phyloP scores from a whole-genome alignment of 2,329 filamentous ascomycete species.

The Aspergillus tamarii region DNA sequence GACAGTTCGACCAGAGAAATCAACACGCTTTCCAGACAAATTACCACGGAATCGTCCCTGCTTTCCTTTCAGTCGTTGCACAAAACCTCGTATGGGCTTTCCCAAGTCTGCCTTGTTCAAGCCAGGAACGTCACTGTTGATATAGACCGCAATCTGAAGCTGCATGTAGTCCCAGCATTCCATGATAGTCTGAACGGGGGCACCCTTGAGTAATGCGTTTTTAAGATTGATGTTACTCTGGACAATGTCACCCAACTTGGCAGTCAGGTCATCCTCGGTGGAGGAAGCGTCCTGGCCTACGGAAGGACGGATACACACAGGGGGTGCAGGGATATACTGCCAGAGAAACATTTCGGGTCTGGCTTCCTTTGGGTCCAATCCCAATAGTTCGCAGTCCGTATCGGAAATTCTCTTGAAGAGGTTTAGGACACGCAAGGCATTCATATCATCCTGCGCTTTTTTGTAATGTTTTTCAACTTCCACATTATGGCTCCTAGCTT shows the following conservation, averaged over 20 bases:
- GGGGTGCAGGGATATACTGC: constrained; percentile 93
- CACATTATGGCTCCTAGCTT: constrained; percentile 74
- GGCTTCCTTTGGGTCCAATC: constrained; percentile 82
- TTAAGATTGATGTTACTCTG: constrained; percentile 88
- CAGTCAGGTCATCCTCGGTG: constrained; percentile 95
- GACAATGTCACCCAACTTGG: constrained; percentile 95
- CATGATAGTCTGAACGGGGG: constrained; percentile 86
- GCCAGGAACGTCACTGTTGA: constrained; percentile 94
- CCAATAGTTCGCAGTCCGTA: constrained; percentile 86
- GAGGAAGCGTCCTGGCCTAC: constrained; percentile 91
- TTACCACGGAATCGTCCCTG: constrained; percentile 97
- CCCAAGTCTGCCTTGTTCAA: constrained; percentile 85
- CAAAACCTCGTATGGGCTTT: constrained; percentile 90
- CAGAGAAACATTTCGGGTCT: constrained; percentile 96
- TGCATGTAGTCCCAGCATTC: constrained; percentile 98
- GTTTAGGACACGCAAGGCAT: constrained; percentile 84
- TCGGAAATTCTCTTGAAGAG: constrained; percentile 86
- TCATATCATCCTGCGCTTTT: constrained; percentile 92
- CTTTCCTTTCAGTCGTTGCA: constrained; percentile 93
- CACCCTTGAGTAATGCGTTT: constrained; percentile 79
- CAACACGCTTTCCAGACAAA: constrained; percentile 94
- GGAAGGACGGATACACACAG: constrained; percentile 90
- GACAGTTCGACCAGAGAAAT: constrained; percentile 96
- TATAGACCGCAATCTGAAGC: constrained; percentile 93
- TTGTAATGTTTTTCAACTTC: constrained; percentile 89